Base-by-base conservation (phyloP, 352 stramenopile species). In the Discostella stelligera region DNA sequence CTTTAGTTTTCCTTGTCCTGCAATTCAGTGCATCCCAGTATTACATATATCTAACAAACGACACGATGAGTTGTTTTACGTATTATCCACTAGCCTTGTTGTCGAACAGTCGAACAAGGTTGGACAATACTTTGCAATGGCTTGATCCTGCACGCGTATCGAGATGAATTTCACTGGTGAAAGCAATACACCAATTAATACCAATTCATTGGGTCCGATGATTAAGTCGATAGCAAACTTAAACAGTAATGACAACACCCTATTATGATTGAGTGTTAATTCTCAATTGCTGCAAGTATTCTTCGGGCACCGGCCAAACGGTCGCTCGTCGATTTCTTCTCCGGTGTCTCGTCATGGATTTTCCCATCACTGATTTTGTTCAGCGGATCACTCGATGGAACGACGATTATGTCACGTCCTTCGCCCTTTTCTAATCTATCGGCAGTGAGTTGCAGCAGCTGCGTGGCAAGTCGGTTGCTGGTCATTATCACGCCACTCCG, bases 381-480 rank as follows among this genome's bases (percentile, higher is more conserved):
- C 0, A 44, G 21, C 10, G 49, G n/a, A 46, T 60, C 63, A 11
- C 44, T 23, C 13, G 58, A 52, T n/a, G 72, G 61, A 54, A 84
- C 55, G n/a, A 81, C 62, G n/a, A 87, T 37, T 30, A 77, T 76
- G 48, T 89, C 81, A 49, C 84, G 62, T 32, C 85, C 81, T 32
- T 71, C 76, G 16, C 82, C 82, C n/a, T 50, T 53, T 50, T 93
- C 87, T 9, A 93, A 74, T 64, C 84, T 75, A 64, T 84, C 71
- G 0, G 87, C 83, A 41, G 85, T 93, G 10, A 91, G 67, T 58
- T 89, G 65, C n/a, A 93, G 54, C 30, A 91, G 65, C 56, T 90
- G 71, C 13, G 53, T 82, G 0, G 77, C 72, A 37, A 93, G 85
- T 46, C 84, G 78, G 80, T 85, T 90, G 20, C 78, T 73, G 21